Evolutionary conservation across 2,329 filamentous ascomycete genomes (phyloP).

Genomic region (Aspergillus chevalieri): DNA sequence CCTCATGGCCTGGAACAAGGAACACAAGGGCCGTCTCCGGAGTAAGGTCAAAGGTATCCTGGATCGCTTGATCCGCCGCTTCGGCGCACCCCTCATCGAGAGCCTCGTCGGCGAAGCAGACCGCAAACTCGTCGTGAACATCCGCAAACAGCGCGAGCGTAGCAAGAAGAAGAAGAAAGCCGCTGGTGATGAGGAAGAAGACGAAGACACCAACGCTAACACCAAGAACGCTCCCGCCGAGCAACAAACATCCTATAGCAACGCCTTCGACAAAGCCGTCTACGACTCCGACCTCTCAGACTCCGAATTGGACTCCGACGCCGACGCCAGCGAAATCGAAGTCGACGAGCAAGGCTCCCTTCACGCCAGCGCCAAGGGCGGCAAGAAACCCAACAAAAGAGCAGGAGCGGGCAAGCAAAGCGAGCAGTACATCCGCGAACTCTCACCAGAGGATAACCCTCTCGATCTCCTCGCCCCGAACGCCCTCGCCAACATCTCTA

Average conservation of each 20-base stretch:
- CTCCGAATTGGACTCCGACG: slow-evolving; percentile 48
- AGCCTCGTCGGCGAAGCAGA: slow-evolving; percentile 77
- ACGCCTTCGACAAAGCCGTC: slow-evolving; percentile 92
- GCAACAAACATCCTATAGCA: slow-evolving; percentile 57
- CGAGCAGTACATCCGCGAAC: slow-evolving; percentile 80
- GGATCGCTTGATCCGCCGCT: slow-evolving; percentile 86
- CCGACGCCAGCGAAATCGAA: slow-evolving; percentile 46
- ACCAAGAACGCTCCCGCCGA: neutral
- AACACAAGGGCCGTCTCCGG: slow-evolving; percentile 96
- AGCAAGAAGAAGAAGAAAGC: slow-evolving; percentile 82
- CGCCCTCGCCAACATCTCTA: slow-evolving; percentile 87
- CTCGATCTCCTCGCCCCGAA: slow-evolving; percentile 86
- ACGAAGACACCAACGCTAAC: slow-evolving; percentile 33
- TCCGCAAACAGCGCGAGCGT: slow-evolving; percentile 89
- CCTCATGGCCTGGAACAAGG: slow-evolving; percentile 91
- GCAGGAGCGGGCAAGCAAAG: slow-evolving; percentile 43
- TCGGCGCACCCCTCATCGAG: slow-evolving; percentile 76
- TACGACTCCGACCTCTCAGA: slow-evolving; percentile 66
- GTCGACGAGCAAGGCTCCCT: slow-evolving; percentile 31
- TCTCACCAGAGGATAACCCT: slow-evolving; percentile 73
- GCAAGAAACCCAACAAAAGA: slow-evolving; percentile 24
- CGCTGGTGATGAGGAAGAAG: slow-evolving; percentile 53
- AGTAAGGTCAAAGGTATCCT: slow-evolving; percentile 97
- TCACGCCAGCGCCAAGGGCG: slow-evolving; percentile 37
- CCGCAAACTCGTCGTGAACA: slow-evolving; percentile 84